Conservation (phyloP, 2,329 filamentous ascomycete genomes). For the Seiridium unicorne region DNA sequence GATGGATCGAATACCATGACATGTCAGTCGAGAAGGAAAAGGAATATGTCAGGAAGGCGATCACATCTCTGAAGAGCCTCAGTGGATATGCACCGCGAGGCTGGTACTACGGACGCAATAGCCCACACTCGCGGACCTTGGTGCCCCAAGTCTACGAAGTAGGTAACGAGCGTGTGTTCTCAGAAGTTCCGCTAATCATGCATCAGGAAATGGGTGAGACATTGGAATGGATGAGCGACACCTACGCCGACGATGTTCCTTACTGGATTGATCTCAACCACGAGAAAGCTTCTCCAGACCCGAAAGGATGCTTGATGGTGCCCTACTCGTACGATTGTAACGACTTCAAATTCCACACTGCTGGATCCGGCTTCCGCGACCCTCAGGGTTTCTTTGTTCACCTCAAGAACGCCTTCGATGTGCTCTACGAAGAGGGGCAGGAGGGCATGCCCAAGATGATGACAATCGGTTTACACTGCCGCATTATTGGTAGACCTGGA, state of each 20-base stretch:
- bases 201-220: conserved; percentile 43
- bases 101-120: conserved; percentile 47
- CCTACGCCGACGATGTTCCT: conserved; percentile 53
- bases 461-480: conserved; percentile 43
- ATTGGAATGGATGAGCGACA: conserved; percentile 48
- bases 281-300: conserved; percentile 36
- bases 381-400: conserved; percentile 43
- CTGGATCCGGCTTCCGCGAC: conserved; percentile 42
- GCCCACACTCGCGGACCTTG: conserved; percentile 41
- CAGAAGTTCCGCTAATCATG: neutral
- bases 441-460: conserved; percentile 54
- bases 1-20: conserved; percentile 51
- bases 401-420: conserved; percentile 51
- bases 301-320: conserved; percentile 52
- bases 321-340: conserved; percentile 56
- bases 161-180: neutral
- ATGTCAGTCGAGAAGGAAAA: conserved; percentile 44
- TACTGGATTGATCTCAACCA: conserved; percentile 54
- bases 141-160: conserved; percentile 47
- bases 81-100: conserved; percentile 45
- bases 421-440: conserved; percentile 49
- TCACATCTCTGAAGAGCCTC: conserved; percentile 37
- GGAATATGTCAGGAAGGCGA: conserved; percentile 41
- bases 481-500: conserved; percentile 47
- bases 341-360: conserved; percentile 42